Base-by-base conservation (phyloP, 1,284 basidiomycete genomes). In the Pterulicium gracile region DNA sequence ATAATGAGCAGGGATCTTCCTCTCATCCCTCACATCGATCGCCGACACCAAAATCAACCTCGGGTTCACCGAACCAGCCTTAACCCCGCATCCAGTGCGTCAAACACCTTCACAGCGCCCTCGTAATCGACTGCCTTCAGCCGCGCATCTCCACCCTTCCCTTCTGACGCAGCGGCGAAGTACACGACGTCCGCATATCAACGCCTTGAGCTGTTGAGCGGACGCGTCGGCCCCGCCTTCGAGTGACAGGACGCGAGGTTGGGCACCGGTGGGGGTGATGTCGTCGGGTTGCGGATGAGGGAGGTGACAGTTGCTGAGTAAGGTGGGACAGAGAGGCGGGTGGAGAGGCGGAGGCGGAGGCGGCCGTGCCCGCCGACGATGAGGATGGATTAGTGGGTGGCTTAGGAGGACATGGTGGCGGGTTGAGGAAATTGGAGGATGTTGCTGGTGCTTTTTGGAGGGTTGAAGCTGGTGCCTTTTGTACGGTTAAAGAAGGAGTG, bases 81-180 rank as follows among this genome's bases (percentile, higher is more conserved):
- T 0, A 77, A 65, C 1, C 53, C 60, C 56, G 10, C 15, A 10
- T 84, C 80, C 49, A 87, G 69, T 0, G 81, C 84, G 54, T 86
- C 80, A 55, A 79, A 86, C 0, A 82, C 74, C 59, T 85, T 86
- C 47, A 86, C 54, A 0, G 83, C 81, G 2, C 81, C 84, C 44
- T 79, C 73, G 55, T 79, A 77, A 58, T n/a, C n/a, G n/a, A n/a
- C n/a, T n/a, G n/a, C n/a, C n/a, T n/a, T n/a, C n/a, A n/a, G n/a
- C n/a, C n/a, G n/a, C n/a, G n/a, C n/a, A n/a, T n/a, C n/a, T n/a
- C n/a, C n/a, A n/a, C n/a, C n/a, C n/a, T n/a, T n/a, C n/a, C n/a
- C n/a, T n/a, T n/a, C n/a, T n/a, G n/a, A n/a, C n/a, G n/a, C n/a
- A n/a, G n/a, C n/a, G n/a, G n/a, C n/a, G n/a, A n/a, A n/a, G n/a